Percentiles rank a stretch among this genome's conserved stretches.
Evolutionary conservation across 2,329 filamentous ascomycete species (phyloP).

Genomic region (Diplodia sapinea): DNA sequence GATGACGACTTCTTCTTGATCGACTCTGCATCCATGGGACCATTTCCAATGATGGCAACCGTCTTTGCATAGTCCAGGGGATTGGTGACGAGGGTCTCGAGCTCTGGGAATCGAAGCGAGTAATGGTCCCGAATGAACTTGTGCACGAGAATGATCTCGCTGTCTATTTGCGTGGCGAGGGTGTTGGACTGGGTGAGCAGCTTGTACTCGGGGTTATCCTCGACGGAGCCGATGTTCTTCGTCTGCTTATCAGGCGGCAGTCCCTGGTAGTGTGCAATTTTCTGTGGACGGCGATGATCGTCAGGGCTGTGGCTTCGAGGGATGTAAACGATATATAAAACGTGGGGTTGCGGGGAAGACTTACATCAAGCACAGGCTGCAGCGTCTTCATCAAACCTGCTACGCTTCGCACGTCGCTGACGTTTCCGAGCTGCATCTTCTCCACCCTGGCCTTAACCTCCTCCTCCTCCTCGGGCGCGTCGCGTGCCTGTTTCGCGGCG

Average conservation of each 20-base stretch:
- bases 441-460: slow-evolving; percentile 79
- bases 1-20: slow-evolving; percentile 81
- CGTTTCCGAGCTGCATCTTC: slow-evolving; percentile 75
- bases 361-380: slow-evolving; percentile 75
- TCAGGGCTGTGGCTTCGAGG: slow-evolving; percentile 69
- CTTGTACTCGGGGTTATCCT: slow-evolving; percentile 91
- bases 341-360: slow-evolving; percentile 51
- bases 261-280: slow-evolving; percentile 78
- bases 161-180: slow-evolving; percentile 89
- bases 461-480: slow-evolving; percentile 67
- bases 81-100: slow-evolving; percentile 88
- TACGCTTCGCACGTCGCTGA: slow-evolving; percentile 74
- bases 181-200: slow-evolving; percentile 87
- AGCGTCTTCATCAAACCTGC: slow-evolving; percentile 81
- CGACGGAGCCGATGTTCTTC: slow-evolving; percentile 74
- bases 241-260: slow-evolving; percentile 69
- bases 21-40: slow-evolving; percentile 73
- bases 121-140: slow-evolving; percentile 98
- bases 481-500: slow-evolving; percentile 46
- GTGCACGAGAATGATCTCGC: slow-evolving; percentile 90
- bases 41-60: slow-evolving; percentile 90
- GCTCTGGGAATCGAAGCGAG: slow-evolving; percentile 88
- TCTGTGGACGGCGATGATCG: slow-evolving; percentile 63
- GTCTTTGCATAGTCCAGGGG: slow-evolving; percentile 95
- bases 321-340: slow-evolving; percentile 29